phyloP scores from a whole-genome alignment of 2,329 filamentous ascomycete species.

The Neonectria faginata region DNA sequence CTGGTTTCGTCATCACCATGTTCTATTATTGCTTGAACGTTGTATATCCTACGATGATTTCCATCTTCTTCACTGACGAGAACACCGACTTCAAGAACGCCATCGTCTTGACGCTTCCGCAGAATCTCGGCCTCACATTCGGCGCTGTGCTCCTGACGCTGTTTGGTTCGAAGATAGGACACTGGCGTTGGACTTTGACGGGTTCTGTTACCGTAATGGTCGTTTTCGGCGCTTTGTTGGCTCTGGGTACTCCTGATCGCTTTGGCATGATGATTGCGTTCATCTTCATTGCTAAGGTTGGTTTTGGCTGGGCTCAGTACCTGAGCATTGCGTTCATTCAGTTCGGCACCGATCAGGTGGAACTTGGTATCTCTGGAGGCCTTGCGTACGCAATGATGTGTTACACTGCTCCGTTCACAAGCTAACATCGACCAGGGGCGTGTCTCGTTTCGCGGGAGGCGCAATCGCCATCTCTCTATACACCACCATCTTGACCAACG shows the following conservation, averaged over 20 bases:
- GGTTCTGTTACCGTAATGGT: constrained; percentile 59
- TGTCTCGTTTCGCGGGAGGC: constrained; percentile 57
- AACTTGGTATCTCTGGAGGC: constrained; percentile 52
- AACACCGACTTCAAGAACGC: constrained; percentile 30
- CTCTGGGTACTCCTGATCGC: constrained; percentile 55
- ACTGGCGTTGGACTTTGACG: constrained; percentile 61
- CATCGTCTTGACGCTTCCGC: constrained; percentile 53
- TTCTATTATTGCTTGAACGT: constrained; percentile 63
- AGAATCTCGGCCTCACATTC: constrained; percentile 58
- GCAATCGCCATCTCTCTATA: constrained; percentile 56
- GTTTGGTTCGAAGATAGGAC: constrained; percentile 56
- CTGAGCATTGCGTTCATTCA: constrained; percentile 61
- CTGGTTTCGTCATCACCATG: constrained; percentile 61
- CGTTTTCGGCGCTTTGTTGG: constrained; percentile 58
- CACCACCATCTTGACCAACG: constrained; percentile 55
- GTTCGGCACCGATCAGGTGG: constrained; percentile 61
- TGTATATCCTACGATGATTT: constrained; percentile 60
- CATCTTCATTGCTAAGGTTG: constrained; percentile 57
- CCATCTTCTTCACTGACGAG: constrained; percentile 28
- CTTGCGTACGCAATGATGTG: constrained; percentile 13
- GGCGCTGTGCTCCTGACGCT: constrained; percentile 56
- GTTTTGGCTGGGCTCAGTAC: constrained; percentile 61
- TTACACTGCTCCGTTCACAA: too few relatives aligned
- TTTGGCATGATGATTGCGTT: constrained; percentile 61
- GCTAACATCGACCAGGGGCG: constrained; percentile 42